These are phyloP conservation scores for Syzygium aqueum DNA, from an alignment of 345 rosid species.

Conservation along the genomic window DNA sequence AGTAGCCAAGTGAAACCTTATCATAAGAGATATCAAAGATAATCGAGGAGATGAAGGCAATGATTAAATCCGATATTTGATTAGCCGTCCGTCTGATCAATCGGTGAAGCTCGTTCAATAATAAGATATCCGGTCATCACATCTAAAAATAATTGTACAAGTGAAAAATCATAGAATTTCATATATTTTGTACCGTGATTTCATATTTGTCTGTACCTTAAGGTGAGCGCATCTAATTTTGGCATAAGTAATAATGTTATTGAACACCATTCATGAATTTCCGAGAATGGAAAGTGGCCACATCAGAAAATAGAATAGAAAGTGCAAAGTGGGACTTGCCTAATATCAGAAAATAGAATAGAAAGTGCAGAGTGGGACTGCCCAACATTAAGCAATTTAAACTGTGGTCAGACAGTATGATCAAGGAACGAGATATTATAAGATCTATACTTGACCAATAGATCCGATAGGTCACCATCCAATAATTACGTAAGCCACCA, in stretches of 20 bases:
- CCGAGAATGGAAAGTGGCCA: background rate
- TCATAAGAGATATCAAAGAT: background rate
- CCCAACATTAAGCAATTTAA: background rate
- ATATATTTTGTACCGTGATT: background rate
- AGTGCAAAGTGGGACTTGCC: background rate
- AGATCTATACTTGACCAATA: background rate
- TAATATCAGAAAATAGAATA: background rate
- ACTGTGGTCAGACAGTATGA: background rate
- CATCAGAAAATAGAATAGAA: background rate
- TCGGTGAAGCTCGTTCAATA: accelerated
- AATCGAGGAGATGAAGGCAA: background rate
- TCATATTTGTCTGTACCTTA: background rate
- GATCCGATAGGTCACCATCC: background rate
- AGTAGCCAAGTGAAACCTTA: background rate
- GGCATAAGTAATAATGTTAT: background rate
- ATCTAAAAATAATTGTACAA: no score
- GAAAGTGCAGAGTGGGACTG: background rate
- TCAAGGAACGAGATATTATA: background rate
- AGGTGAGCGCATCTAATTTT: background rate
- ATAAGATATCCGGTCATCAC: accelerated
- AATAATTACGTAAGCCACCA: background rate
- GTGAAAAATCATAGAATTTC: background rate
- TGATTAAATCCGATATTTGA: background rate
- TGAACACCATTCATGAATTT: background rate
- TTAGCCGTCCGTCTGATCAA: background rate